These are phyloP conservation scores for Akanthomyces uredinophilus DNA, from an alignment of 2,329 filamentous ascomycete genomes.

Conservation along the genomic window DNA sequence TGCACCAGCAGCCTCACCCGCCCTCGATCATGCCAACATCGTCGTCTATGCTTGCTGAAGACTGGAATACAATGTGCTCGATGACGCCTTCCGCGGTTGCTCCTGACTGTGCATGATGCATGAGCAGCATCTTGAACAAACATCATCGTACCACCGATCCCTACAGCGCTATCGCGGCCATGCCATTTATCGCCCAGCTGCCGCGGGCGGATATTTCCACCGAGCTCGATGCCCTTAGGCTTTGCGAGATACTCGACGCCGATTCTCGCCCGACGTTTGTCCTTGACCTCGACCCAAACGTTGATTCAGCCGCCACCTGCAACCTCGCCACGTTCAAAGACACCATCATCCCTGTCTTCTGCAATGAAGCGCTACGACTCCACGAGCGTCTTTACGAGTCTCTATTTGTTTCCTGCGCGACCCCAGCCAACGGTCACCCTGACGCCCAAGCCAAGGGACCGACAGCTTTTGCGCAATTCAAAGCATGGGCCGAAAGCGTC, in stretches of 20 bases:
- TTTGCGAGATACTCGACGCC: not conserved
- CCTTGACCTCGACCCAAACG: not conserved
- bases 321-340: not conserved
- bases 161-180: not conserved
- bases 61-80: too few species aligned
- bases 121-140: too few species aligned
- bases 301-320: not conserved
- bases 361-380: slow-evolving; percentile 29
- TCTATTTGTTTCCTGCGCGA: slow-evolving; percentile 19
- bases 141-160: too few species aligned
- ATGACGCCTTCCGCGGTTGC: too few species aligned
- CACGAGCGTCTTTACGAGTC: slow-evolving; percentile 30
- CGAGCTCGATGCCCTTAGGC: not conserved
- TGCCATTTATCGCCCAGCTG: not conserved
- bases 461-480: slow-evolving; percentile 31
- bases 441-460: not conserved
- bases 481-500: slow-evolving; percentile 35
- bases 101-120: too few species aligned
- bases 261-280: not conserved
- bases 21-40: too few species aligned
- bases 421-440: not conserved
- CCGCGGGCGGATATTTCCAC: not conserved
- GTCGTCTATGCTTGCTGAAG: too few species aligned
- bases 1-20: too few species aligned
- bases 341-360: slow-evolving; percentile 30